Evolutionary conservation across 441 rosid species (phyloP), one percentile per base, ranked within the genome.

Genomic region (Flueggea neowawraea): DNA sequence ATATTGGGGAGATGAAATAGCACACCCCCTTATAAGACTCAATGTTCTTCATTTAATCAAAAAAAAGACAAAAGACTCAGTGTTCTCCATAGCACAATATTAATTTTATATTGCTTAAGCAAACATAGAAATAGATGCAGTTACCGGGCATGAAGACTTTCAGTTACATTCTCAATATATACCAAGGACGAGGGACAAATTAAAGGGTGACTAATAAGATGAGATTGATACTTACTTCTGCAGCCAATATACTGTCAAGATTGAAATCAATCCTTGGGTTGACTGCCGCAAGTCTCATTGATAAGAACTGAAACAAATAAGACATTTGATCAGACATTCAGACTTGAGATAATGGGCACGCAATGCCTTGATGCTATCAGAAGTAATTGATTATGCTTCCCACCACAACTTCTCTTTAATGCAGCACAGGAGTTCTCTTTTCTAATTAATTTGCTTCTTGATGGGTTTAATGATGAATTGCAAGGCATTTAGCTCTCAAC

Each of bases 281-380:
- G 48, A 84, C 96, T 7, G 92, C 84, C 10, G 97, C 97, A 54
- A 95, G 97, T 82, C 90, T 86, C 97, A 91, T 95, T 57, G 97
- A 95, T 71, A 95, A 80, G 74, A 86, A 55, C 99, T 95, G 91
- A 70, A 75, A 79, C 67, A 52, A 71, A 62, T 54, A 51, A 70
- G 53, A 64, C 0, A 57, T 33, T 16, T 12, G 55, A 55, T 60
- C 22, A 69, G 56, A 65, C 9, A 8, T 36, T 60, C 72, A 49
- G 75, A 74, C 67, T 65, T 53, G 16, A 28, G 48, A 61, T 43
- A 48, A 47, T 8, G 9, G 41, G 6, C 50, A 45, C 28, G 31
- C 57, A 41, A 47, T 16, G 28, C 31, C 16, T 47, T 11, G 49
- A 39, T 52, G 31, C 36, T 50, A 48, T 28, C 8, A 22, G 14